Evolutionary conservation across 2,329 filamentous ascomycete species (phyloP).

Genomic region (Fusarium dlaminii): DNA sequence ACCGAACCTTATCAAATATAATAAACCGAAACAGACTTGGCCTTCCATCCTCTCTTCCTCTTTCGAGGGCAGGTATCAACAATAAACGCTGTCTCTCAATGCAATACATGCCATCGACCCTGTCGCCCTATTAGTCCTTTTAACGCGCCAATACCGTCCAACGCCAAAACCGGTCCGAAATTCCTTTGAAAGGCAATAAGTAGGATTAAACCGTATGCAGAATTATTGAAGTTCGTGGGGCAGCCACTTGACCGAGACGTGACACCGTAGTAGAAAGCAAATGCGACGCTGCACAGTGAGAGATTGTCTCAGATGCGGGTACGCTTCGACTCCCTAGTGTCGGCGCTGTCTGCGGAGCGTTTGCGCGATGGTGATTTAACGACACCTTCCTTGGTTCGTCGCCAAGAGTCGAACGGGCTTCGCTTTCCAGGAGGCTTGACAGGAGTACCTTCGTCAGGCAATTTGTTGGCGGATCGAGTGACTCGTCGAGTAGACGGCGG

Average conservation of each 20-base stretch:
- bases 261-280: constrained; percentile 11
- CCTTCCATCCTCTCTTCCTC: constrained; percentile 16
- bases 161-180: constrained; percentile 37
- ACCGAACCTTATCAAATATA: constrained; percentile 6
- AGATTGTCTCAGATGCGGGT: constrained; percentile 44
- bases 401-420: constrained; percentile 75
- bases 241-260: constrained; percentile 16
- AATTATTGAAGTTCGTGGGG: constrained; percentile 23
- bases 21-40: constrained; percentile 20
- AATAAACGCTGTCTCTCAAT: constrained; percentile 23
- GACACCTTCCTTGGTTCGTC: constrained; percentile 66
- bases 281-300: not conserved
- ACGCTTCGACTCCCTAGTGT: constrained; percentile 48
- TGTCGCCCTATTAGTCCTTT: constrained; percentile 14
- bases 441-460: constrained; percentile 54
- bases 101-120: constrained; percentile 24
- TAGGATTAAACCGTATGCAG: constrained; percentile 28
- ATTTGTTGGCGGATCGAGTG: constrained; percentile 66
- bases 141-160: constrained; percentile 38
- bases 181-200: constrained; percentile 28
- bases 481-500: constrained; percentile 70
- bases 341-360: constrained; percentile 50
- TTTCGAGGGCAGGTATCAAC: constrained; percentile 20
- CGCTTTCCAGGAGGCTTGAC: constrained; percentile 52
- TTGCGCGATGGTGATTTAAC: constrained; percentile 58